A percentile compares a stretch with the other conserved stretches of the same genome.
These are phyloP conservation scores for Bimuria novae-zelandiae DNA, from an alignment of 2,329 filamentous ascomycete species.

Conservation along the genomic window DNA sequence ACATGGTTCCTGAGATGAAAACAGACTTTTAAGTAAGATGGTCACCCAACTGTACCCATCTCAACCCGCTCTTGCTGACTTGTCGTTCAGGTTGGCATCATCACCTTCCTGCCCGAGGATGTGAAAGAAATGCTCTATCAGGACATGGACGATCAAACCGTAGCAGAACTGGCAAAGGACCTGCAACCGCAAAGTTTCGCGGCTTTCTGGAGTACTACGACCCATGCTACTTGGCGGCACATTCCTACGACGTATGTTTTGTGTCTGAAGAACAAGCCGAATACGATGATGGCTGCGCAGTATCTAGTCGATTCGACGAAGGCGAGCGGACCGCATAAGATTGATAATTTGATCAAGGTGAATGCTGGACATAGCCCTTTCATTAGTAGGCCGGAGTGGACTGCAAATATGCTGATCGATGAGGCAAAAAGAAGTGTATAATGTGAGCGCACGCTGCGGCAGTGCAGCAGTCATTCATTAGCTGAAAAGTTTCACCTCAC, in stretches of 20 bases:
- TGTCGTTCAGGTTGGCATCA: constrained; percentile 4
- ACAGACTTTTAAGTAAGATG: constrained; percentile 9
- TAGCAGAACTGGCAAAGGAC: constrained; percentile 5
- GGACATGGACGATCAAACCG: constrained; percentile 6
- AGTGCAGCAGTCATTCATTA: neutral
- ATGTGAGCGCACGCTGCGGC: too few species aligned
- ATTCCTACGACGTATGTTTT: constrained; percentile 20
- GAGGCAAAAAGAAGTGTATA: too few species aligned
- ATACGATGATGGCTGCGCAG: constrained; percentile 12
- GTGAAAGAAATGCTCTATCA: constrained; percentile 18
- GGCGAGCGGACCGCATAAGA: constrained; percentile 8
- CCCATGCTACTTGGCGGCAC: constrained; percentile 18
- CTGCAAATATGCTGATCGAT: neutral
- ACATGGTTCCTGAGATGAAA: constrained; percentile 14
- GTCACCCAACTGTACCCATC: too few species aligned
- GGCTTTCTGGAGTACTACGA: constrained; percentile 15
- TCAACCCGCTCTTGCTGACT: neutral
- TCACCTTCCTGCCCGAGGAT: constrained; percentile 6
- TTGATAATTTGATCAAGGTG: constrained; percentile 15
- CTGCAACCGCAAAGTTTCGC: constrained; percentile 16
- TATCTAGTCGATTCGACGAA: constrained; percentile 15
- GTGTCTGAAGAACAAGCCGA: constrained; percentile 10
- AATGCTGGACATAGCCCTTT: constrained; percentile 17
- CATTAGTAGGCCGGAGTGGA: constrained; percentile 17
- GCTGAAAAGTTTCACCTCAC: too few species aligned